These are phyloP conservation scores for Xylaria nigripes DNA, from an alignment of 495 filamentous ascomycete species.

Conservation along the genomic window DNA sequence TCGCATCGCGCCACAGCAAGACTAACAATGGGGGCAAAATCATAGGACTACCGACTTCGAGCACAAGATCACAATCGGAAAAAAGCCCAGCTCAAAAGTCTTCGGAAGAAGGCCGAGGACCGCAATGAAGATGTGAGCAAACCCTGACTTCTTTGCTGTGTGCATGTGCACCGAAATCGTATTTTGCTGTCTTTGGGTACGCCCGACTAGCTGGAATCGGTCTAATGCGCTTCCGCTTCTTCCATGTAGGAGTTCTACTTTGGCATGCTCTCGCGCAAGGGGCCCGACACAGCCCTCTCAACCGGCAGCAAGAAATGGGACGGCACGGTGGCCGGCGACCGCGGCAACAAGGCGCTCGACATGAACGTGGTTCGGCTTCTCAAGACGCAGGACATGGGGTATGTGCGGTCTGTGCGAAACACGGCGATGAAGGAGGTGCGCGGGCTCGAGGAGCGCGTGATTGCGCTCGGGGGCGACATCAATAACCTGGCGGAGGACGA, in stretches of 20 bases:
- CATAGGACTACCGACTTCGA: constrained; percentile 82
- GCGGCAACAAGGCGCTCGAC: constrained; percentile 52
- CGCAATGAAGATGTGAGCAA: constrained; percentile 67
- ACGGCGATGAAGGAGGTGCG: constrained; percentile 39
- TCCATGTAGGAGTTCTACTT: constrained; percentile 57
- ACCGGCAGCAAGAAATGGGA: constrained; percentile 35
- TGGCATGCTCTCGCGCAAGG: constrained; percentile 65
- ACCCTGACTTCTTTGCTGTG: constrained; percentile 24
- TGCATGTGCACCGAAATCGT: too few relatives aligned
- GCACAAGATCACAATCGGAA: constrained; percentile 83
- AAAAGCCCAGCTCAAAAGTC: constrained; percentile 65
- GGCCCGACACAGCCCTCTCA: constrained; percentile 30
- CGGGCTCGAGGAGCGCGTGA: constrained; percentile 36
- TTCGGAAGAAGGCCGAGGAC: constrained; percentile 72
- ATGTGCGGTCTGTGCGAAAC: constrained; percentile 60
- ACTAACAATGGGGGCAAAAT: not conserved
- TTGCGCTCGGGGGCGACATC: constrained; percentile 28
- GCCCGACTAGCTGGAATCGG: not conserved
- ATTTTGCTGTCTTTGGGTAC: too few relatives aligned
- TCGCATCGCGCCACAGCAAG: not conserved
- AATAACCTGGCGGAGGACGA: constrained; percentile 17
- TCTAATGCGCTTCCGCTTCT: not conserved
- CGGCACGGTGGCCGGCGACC: constrained; percentile 52
- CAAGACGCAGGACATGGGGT: constrained; percentile 94
- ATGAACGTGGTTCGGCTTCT: constrained; percentile 72